Conservation (phyloP, 768 basidiomycete genomes). For the Russula sp. region DNA sequence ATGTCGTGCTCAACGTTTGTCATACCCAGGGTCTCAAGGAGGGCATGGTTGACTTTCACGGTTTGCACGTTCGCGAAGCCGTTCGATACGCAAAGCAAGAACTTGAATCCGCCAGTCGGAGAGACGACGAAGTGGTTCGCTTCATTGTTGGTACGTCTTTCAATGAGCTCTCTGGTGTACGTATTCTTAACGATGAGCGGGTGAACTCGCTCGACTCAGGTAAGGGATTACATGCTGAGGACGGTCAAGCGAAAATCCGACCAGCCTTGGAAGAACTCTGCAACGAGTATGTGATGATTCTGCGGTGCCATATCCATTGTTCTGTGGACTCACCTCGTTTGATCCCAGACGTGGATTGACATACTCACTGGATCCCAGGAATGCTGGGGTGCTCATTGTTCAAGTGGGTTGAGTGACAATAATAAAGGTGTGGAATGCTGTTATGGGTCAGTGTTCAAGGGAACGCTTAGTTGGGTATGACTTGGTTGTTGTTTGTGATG, state of each 20-base stretch:
- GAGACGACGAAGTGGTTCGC: neutral
- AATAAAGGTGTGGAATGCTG: neutral
- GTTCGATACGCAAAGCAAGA: neutral
- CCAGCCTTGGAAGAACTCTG: conserved; percentile 6
- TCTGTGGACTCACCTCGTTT: neutral
- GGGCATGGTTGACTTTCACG: conserved; percentile 12
- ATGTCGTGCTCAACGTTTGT: neutral
- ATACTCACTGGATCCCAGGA: neutral
- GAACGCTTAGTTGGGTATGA: neutral
- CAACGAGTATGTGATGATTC: neutral
- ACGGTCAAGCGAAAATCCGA: conserved; percentile 7
- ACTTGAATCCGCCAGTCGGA: neutral
- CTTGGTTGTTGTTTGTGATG: too few species aligned
- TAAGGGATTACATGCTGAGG: conserved; percentile 2
- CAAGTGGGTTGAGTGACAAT: neutral
- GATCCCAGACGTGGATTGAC: neutral
- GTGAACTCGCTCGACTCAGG: neutral
- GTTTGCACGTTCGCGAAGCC: conserved; percentile 3
- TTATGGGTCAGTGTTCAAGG: neutral
- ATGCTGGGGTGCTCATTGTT: conserved; percentile 9
- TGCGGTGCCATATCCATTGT: neutral
- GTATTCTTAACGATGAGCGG: neutral
- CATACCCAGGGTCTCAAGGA: neutral
- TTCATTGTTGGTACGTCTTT: conserved; percentile 15
- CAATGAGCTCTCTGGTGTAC: neutral